Evolutionary conservation across 1,139 yeast genomes (phyloP).

Genomic region (Yamadazyma blattariae): DNA sequence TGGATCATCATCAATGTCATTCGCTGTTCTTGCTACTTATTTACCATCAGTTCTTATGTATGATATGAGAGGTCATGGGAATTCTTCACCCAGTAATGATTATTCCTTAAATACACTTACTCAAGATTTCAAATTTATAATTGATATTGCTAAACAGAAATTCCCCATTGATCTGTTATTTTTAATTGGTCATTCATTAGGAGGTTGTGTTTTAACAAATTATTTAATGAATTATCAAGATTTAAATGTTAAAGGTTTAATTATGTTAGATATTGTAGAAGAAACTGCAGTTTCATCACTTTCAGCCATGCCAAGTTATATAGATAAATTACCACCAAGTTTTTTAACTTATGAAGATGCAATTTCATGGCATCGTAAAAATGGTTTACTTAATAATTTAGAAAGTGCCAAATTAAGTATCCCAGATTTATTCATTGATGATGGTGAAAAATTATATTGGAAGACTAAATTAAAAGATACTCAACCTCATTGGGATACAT

Average conservation of each 20-base stretch:
- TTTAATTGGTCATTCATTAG: conserved; percentile 87
- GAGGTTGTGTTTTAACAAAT: conserved; percentile 79
- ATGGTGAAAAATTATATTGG: conserved; percentile 43
- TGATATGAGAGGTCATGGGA: conserved; percentile 87
- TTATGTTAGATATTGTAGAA: conserved; percentile 88
- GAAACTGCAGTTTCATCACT: conserved; percentile 82
- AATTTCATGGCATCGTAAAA: conserved; percentile 71
- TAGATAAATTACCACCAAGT: conserved; percentile 56
- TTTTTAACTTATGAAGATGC: conserved; percentile 59
- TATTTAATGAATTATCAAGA: conserved; percentile 15
- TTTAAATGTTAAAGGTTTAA: conserved; percentile 54
- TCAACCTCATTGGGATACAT: conserved; percentile 67
- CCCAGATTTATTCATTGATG: conserved; percentile 53
- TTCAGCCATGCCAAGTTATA: conserved; percentile 60
- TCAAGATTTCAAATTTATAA: conserved; percentile 52
- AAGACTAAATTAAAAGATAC: conserved; percentile 60
- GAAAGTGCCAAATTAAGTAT: conserved; percentile 74
- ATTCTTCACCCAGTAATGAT: conserved; percentile 25
- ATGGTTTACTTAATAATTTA: conserved; percentile 49
- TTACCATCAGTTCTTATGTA: conserved; percentile 53
- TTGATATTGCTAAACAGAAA: conserved; percentile 19
- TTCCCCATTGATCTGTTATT: conserved; percentile 23
- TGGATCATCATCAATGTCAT: conserved; percentile 83
- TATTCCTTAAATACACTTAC: conserved; percentile 53
- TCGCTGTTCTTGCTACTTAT: conserved; percentile 49